Conservation (phyloP, 176 grass and related monocot genomes). For the Oryza rufipogon region DNA sequence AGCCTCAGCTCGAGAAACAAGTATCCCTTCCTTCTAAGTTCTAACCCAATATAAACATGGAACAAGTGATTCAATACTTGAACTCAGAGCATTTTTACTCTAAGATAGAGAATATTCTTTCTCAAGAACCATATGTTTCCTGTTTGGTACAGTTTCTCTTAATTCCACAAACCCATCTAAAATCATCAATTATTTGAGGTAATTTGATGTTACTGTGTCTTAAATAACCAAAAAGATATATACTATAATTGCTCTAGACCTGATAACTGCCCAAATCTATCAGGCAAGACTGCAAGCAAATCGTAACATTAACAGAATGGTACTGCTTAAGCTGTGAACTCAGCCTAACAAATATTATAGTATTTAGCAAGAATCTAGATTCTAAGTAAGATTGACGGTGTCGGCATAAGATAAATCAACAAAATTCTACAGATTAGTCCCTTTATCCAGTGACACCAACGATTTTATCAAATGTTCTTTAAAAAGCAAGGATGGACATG, state of each 20-base stretch:
- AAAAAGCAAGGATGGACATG: not conserved
- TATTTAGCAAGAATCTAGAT: not conserved
- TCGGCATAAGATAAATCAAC: not conserved
- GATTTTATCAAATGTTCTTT: not conserved
- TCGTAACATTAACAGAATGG: not conserved
- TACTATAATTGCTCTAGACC: not conserved
- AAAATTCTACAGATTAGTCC: not conserved
- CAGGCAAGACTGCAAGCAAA: not conserved
- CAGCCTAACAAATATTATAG: not conserved
- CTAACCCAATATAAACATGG: slow-evolving; percentile 14
- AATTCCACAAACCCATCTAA: not conserved
- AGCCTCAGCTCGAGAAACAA: slow-evolving; percentile 13
- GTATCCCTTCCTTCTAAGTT: not conserved
- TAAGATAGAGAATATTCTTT: not conserved
- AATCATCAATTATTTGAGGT: not conserved
- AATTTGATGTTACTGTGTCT: not conserved
- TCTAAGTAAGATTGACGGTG: not conserved
- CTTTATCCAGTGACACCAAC: slow-evolving; percentile 1
- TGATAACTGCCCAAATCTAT: not conserved
- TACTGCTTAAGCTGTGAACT: not conserved
- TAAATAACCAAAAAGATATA: slow-evolving; percentile 21
- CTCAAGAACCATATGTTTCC: not conserved
- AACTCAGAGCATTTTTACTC: slow-evolving; percentile 1
- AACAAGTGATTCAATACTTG: slow-evolving; percentile 7
- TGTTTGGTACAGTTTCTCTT: slow-evolving; percentile 20